A percentile compares a stretch with the other conserved stretches of the same genome.
These are phyloP conservation scores for Pleurotus ostreatus DNA, from an alignment of 768 basidiomycete genomes.

Conservation along the genomic window DNA sequence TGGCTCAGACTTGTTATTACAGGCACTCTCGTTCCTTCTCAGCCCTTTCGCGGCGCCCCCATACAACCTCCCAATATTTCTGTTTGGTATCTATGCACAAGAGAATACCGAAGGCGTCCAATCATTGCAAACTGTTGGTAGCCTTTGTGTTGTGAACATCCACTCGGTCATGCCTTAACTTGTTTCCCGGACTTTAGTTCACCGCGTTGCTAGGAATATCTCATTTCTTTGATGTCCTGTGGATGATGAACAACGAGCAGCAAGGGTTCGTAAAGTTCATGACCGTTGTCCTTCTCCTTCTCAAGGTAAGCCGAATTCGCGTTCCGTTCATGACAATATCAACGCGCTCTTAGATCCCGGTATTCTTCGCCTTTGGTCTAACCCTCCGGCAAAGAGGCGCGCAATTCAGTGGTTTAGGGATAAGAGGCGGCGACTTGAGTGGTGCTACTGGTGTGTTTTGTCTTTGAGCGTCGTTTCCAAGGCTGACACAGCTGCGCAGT, in stretches of 20 bases:
- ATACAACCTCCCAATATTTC: slow-evolving; percentile 81
- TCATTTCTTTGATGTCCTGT: slow-evolving; percentile 64
- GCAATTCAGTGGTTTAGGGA: slow-evolving; percentile 46
- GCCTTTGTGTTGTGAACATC: background rate
- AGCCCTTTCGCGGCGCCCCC: slow-evolving; percentile 53
- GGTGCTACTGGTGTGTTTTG: slow-evolving; percentile 49
- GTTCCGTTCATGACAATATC: background rate
- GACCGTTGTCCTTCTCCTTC: slow-evolving; percentile 47
- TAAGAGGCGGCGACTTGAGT: slow-evolving; percentile 40
- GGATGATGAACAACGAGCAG: slow-evolving; percentile 57
- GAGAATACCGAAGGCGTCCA: slow-evolving; percentile 63
- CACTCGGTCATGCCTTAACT: background rate
- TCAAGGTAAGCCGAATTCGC: slow-evolving; percentile 42
- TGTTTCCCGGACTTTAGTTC: slow-evolving; percentile 40
- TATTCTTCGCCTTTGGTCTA: slow-evolving; percentile 45
- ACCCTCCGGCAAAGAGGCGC: slow-evolving; percentile 56
- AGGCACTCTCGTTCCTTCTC: slow-evolving; percentile 62
- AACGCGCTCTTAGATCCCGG: slow-evolving; percentile 46
- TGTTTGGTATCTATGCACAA: slow-evolving; percentile 73
- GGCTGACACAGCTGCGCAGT: slow-evolving; percentile 34
- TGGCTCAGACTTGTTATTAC: background rate
- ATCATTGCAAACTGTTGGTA: slow-evolving; percentile 58
- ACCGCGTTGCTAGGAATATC: slow-evolving; percentile 60
- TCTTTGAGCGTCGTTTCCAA: background rate
- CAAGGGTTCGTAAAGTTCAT: slow-evolving; percentile 52